phyloP scores from a whole-genome alignment of 2,329 filamentous ascomycete species.

The Neonectria punicea region DNA sequence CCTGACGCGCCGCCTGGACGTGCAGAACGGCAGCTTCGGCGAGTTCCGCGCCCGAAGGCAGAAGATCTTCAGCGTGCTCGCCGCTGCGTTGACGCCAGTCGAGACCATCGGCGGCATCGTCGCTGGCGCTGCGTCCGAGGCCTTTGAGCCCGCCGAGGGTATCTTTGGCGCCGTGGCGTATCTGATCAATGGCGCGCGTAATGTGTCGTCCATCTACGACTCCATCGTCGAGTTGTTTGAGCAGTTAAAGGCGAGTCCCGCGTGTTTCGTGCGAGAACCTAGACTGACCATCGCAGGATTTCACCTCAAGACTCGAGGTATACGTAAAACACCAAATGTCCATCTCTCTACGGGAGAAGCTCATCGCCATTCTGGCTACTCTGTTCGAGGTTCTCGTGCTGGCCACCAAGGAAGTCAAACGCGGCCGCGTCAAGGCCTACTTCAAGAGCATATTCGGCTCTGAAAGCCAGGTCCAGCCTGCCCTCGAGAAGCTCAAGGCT shows the following conservation, averaged over 20 bases:
- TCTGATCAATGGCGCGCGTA: constrained; percentile 55
- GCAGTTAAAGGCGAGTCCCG: constrained; percentile 49
- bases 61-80: constrained; percentile 48
- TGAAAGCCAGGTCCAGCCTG: constrained; percentile 52
- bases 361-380: constrained; percentile 54
- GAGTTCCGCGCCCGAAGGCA: constrained; percentile 51
- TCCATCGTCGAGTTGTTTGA: constrained; percentile 57
- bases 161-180: constrained; percentile 57
- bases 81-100: constrained; percentile 48
- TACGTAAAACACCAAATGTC: constrained; percentile 54
- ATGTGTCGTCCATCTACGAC: constrained; percentile 58
- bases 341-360: constrained; percentile 50
- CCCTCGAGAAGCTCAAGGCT: constrained; percentile 52
- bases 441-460: constrained; percentile 53
- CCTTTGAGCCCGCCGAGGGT: constrained; percentile 53
- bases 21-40: constrained; percentile 50
- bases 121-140: constrained; percentile 49
- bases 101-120: constrained; percentile 53
- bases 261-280: constrained; percentile 9
- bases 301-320: constrained; percentile 54
- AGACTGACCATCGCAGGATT: constrained; percentile 46
- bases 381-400: constrained; percentile 58
- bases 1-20: constrained; percentile 45
- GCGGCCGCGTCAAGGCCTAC: constrained; percentile 54
- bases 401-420: constrained; percentile 53